These are phyloP conservation scores for Fusarium subglutinans DNA, from an alignment of 2,329 filamentous ascomycete genomes.

Conservation along the genomic window DNA sequence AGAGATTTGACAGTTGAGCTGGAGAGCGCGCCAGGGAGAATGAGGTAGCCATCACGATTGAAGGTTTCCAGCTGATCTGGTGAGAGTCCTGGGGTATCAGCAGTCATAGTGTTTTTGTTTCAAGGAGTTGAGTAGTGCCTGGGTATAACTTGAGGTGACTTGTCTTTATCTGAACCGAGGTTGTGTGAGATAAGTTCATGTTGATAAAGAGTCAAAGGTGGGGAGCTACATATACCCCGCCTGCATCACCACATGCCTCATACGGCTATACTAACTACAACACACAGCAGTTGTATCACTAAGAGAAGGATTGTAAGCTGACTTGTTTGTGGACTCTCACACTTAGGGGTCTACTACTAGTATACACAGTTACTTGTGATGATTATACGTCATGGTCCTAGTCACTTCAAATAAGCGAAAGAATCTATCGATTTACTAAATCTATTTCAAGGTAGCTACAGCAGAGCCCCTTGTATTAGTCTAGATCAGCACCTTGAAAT, in stretches of 20 bases:
- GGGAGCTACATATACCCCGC: conserved; percentile 35
- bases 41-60: conserved; percentile 85
- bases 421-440: conserved; percentile 6
- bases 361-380: not conserved
- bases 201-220: conserved; percentile 26
- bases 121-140: too few species aligned
- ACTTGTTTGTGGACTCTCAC: not conserved
- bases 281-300: not conserved
- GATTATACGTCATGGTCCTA: not conserved
- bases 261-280: not conserved
- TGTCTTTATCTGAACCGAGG: not conserved
- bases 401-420: not conserved
- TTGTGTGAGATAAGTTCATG: conserved; percentile 19
- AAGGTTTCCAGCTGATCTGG: conserved; percentile 77
- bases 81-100: conserved; percentile 65
- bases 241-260: conserved; percentile 21
- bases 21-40: conserved; percentile 81
- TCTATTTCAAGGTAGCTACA: conserved; percentile 3
- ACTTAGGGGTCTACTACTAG: not conserved
- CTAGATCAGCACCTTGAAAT: not conserved
- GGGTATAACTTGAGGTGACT: not conserved
- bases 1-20: conserved; percentile 72
- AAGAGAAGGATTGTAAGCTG: not conserved
- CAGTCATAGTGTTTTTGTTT: conserved; percentile 17
- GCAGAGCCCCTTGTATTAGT: conserved; percentile 18